Percentiles rank a stretch among this genome's conserved stretches.
Conservation (phyloP, 1,284 basidiomycete genomes). For the Sporisorium graminicola region DNA sequence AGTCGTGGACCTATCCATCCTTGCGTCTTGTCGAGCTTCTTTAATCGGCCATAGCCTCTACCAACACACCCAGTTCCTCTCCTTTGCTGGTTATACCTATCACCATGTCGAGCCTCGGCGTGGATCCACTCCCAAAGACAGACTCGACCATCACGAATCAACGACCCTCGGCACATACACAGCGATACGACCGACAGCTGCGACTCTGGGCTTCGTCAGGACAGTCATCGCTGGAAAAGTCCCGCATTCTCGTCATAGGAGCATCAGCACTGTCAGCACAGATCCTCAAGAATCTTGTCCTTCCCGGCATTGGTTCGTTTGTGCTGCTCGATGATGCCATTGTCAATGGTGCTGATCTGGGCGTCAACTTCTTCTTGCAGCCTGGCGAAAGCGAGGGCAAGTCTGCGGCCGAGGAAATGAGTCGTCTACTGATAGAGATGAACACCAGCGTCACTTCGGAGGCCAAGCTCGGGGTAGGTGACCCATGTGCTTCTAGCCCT, state of each 20-base stretch:
- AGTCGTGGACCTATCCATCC: neutral
- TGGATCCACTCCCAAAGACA: constrained; percentile 29
- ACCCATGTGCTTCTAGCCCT: no score
- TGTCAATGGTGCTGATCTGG: constrained; percentile 82
- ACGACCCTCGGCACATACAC: constrained; percentile 62
- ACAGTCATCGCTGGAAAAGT: constrained; percentile 88
- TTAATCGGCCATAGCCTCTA: neutral
- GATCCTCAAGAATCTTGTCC: constrained; percentile 92
- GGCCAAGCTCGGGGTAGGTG: constrained; percentile 74
- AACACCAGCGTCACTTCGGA: constrained; percentile 86
- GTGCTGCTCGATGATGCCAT: constrained; percentile 81
- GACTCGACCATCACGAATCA: constrained; percentile 37
- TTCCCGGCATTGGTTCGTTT: constrained; percentile 92
- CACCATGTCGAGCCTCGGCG: constrained; percentile 44
- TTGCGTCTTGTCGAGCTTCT: neutral
- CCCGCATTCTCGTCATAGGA: constrained; percentile 84
- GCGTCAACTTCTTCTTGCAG: constrained; percentile 96
- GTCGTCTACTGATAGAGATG: constrained; percentile 83
- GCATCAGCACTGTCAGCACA: constrained; percentile 84
- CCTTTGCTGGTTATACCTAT: neutral
- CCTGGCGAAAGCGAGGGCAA: constrained; percentile 79
- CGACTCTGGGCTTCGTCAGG: constrained; percentile 96
- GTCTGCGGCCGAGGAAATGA: constrained; percentile 82
- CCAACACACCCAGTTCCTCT: neutral
- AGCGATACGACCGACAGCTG: constrained; percentile 68